Evolutionary conservation across 2,329 filamentous ascomycete genomes (phyloP).

Genomic region (Coleophoma eucalyptorum): DNA sequence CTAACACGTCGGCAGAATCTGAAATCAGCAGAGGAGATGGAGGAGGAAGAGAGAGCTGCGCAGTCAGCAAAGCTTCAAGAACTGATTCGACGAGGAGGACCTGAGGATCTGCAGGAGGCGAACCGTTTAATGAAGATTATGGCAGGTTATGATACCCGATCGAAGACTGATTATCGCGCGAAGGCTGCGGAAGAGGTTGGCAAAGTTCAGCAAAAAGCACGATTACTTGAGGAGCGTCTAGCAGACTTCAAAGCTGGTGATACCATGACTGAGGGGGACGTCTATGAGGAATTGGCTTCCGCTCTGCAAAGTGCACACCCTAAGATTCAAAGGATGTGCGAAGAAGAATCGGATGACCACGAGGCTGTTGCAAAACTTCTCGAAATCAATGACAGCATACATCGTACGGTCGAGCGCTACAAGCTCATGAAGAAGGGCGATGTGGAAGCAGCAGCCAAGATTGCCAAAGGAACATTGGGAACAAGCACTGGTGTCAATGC

Average conservation of each 20-base stretch:
- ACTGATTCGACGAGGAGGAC: constrained; percentile 85
- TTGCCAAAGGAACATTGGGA: constrained; percentile 76
- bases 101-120: constrained; percentile 92
- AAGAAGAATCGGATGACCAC: constrained; percentile 95
- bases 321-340: constrained; percentile 99
- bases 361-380: constrained; percentile 94
- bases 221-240: constrained; percentile 86
- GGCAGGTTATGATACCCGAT: constrained; percentile 92
- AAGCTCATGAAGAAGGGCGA: constrained; percentile 96
- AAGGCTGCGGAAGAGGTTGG: constrained; percentile 95
- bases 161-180: constrained; percentile 95
- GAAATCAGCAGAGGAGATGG: constrained; percentile 97
- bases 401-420: constrained; percentile 92
- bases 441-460: constrained; percentile 74
- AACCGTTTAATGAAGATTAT: constrained; percentile 99
- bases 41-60: constrained; percentile 89
- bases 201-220: constrained; percentile 94
- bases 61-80: constrained; percentile 99
- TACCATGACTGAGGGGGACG: constrained; percentile 64
- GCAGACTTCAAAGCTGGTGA: constrained; percentile 81
- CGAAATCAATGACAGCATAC: constrained; percentile 98
- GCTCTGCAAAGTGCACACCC: constrained; percentile 91
- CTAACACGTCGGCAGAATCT: constrained; percentile 62
- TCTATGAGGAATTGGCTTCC: constrained; percentile 80
- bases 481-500: constrained; percentile 63